phyloP scores from a whole-genome alignment of 371 early-diverging fungal genomes.

The Mucor indicus region DNA sequence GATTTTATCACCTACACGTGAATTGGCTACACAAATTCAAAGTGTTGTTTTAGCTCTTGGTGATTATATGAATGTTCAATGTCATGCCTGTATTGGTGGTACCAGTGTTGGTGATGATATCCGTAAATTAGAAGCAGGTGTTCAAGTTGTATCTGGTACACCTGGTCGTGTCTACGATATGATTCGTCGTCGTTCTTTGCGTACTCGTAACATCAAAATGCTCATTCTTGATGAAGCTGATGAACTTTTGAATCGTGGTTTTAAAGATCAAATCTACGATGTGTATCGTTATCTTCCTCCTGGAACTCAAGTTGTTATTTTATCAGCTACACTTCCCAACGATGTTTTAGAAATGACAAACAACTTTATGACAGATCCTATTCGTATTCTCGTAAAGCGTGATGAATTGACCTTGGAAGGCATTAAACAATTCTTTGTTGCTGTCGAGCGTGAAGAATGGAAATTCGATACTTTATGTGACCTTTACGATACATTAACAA shows the following conservation, averaged over 20 bases:
- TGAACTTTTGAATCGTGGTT: conserved; percentile 96
- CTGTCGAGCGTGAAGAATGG: conserved; percentile 96
- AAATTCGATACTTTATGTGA: conserved; percentile 96
- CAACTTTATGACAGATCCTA: conserved; percentile 97
- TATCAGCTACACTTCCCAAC: conserved; percentile 96
- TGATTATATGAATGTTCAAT: conserved; percentile 92
- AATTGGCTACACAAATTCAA: conserved; percentile 97
- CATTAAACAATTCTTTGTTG: conserved; percentile 99
- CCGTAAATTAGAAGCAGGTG: conserved; percentile 80
- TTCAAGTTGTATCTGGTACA: conserved; percentile 98
- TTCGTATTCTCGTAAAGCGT: conserved; percentile 99
- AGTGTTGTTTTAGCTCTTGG: conserved; percentile 90
- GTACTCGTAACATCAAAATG: conserved; percentile 91
- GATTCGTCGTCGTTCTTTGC: conserved; percentile 89
- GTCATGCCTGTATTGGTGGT: conserved; percentile 98
- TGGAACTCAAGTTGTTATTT: conserved; percentile 95
- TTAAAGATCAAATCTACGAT: conserved; percentile 98
- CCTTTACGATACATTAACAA: conserved; percentile 92
- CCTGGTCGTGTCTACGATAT: conserved; percentile 99
- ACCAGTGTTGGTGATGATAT: conserved; percentile 92
- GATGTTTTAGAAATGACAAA: conserved; percentile 97
- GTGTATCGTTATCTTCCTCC: conserved; percentile 95
- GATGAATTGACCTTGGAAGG: conserved; percentile 99
- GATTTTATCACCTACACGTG: conserved; percentile 98
- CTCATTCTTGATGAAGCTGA: conserved; percentile 99